Evolutionary conservation across 768 basidiomycete species (phyloP).

Genomic region (Rubroboletus pulcherrimus): DNA sequence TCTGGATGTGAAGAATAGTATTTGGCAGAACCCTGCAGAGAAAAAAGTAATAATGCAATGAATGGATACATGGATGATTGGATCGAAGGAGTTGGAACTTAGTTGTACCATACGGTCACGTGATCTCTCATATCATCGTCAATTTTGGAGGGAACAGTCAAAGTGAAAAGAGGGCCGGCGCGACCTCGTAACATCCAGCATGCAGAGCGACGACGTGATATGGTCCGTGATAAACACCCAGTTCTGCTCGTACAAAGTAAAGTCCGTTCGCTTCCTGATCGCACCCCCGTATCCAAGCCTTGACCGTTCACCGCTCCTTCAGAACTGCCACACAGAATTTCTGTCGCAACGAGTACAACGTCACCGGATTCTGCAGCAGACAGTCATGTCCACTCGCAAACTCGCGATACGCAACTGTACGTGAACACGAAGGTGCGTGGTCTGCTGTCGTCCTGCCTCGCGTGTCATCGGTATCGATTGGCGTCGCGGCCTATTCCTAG

Average conservation of each 20-base stretch:
- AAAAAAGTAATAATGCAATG: neutral
- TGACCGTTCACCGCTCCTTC: conserved; percentile 4
- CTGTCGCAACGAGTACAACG: conserved; percentile 98
- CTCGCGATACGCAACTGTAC: conserved; percentile 95
- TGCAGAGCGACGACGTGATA: conserved; percentile 98
- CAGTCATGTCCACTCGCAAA: conserved; percentile 98
- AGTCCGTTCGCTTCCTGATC: conserved; percentile 50
- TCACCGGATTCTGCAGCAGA: conserved; percentile 91
- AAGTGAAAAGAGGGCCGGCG: neutral
- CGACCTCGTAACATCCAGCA: conserved; percentile 26
- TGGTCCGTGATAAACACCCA: conserved; percentile 94
- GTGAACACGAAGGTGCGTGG: conserved; percentile 85
- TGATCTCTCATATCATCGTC: neutral
- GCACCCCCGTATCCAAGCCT: conserved; percentile 1
- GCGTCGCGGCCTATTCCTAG: conserved; percentile 35
- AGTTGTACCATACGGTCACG: neutral
- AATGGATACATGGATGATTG: neutral
- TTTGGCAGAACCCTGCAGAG: neutral
- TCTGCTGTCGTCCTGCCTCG: neutral
- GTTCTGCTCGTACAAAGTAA: conserved; percentile 99
- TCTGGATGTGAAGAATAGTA: neutral
- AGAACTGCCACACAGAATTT: conserved; percentile 97
- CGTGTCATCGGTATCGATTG: neutral
- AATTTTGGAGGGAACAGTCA: neutral
- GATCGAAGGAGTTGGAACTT: neutral